Base-by-base conservation (phyloP, 495 filamentous ascomycete species). In the Filosporella fistucella region DNA sequence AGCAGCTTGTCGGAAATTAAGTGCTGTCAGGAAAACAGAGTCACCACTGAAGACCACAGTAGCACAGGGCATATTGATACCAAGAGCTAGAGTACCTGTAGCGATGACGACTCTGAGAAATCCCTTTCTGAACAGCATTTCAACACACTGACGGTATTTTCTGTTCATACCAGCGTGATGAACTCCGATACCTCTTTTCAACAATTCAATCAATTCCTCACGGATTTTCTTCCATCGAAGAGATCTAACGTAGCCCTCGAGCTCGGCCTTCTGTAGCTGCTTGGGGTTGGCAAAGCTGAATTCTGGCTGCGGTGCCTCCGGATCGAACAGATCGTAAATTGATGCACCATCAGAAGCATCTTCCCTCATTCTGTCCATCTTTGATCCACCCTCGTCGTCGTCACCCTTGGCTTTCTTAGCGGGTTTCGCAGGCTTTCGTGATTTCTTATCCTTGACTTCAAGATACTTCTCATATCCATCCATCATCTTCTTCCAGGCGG, bases 11-110 rank as follows among this genome's bases (percentile, higher is more conserved):
- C 85, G 77, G 60, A 79, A 91, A 59, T 85, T 86, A 26, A 90
- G 72, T 0, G 86, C 78, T 1, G 84, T 88, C 39, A 91, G 61
- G 49, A 70, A 87, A 10, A 86, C 69, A 1, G 78, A 83, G 53
- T 90, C 84, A 3, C 84, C 85, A 4, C 70, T 75, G 59, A 91
- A 91, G 4, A 89, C 77, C 8, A 89, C 84, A 1, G 86, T 91
- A 54, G 85, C 85, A 57, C 86, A 89, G 17, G 86, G 86, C 86
- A 89, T 90, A 49, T 90, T 91, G 65, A 91, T 86, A 62, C 86
- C 86, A 18, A 91, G 66, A 26, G 79, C 79, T 11, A 90, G 69
- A 0, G 85, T 89, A 0, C 86, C 86, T 10, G 86, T 91, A 0
- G 86, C 86, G 35, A 90, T 75, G 9, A 89, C 77, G n/a, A 87